Percentiles rank a stretch among this genome's conserved stretches.
Conservation (phyloP, 345 rosid genomes). For the Microthlaspi erraticum region DNA sequence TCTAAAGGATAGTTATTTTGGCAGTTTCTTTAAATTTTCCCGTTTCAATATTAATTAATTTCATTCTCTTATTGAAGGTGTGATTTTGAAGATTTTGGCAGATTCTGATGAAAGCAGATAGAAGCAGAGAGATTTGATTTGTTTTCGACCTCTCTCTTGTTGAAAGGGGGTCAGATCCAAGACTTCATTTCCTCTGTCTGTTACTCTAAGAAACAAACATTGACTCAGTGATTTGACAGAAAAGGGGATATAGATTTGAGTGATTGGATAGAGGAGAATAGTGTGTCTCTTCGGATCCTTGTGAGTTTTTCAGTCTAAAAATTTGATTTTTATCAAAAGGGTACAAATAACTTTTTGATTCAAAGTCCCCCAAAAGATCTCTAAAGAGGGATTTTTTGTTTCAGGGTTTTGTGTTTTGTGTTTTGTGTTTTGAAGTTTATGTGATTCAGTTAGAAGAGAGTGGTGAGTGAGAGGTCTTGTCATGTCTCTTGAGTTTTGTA, state of each 20-base stretch:
- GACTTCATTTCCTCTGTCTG: conserved; percentile 35
- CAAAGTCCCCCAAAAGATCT: conserved; percentile 18
- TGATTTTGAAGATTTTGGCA: conserved; percentile 40
- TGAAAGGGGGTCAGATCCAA: conserved; percentile 40
- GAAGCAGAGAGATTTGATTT: conserved; percentile 14
- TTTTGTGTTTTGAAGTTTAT: conserved; percentile 38
- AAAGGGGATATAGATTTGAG: conserved; percentile 37
- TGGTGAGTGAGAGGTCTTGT: conserved; percentile 51
- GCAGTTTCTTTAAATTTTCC: conserved; percentile 18
- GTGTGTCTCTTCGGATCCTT: conserved; percentile 25
- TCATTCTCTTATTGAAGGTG: conserved; percentile 37
- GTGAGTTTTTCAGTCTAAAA: conserved; percentile 11
- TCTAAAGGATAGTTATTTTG: conserved; percentile 24
- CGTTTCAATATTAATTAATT: not conserved
- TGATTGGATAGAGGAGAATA: conserved; percentile 27
- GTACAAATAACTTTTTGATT: conserved; percentile 42
- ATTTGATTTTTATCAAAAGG: conserved; percentile 35
- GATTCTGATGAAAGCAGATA: conserved; percentile 31
- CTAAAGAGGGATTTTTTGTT: conserved; percentile 27
- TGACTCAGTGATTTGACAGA: conserved; percentile 51
- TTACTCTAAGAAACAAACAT: conserved; percentile 40
- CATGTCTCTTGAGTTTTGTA: conserved; percentile 46
- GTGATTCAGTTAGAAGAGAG: conserved; percentile 44
- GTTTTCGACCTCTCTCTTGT: conserved; percentile 40
- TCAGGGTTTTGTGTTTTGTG: conserved; percentile 27